Evolutionary conservation across 208 protist species (phyloP).

Genomic region (Wallacemonas sp.): DNA sequence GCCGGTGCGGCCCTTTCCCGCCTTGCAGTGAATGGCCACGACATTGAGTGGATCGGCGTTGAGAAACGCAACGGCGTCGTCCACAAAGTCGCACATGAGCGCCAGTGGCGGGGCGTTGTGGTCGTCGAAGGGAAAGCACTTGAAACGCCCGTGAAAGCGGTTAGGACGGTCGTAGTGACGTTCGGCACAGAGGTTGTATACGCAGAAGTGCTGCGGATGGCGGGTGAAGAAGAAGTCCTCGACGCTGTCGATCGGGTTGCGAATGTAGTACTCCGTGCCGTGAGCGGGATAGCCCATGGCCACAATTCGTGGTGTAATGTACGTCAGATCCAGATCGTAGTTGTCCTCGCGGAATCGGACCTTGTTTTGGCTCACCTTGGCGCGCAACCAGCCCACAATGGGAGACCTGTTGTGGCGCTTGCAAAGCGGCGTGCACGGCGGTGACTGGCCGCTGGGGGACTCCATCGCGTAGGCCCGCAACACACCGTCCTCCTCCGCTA

Average conservation of each 20-base stretch:
- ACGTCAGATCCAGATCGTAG: slow-evolving; percentile 95
- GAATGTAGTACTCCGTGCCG: slow-evolving; percentile 89
- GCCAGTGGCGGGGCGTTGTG: slow-evolving; percentile 92
- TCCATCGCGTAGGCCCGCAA: neutral
- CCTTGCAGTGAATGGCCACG: slow-evolving; percentile 95
- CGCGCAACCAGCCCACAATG: slow-evolving; percentile 45
- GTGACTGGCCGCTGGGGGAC: neutral
- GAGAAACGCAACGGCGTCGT: slow-evolving; percentile 60
- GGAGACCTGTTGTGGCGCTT: slow-evolving; percentile 13
- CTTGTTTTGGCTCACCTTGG: slow-evolving; percentile 92
- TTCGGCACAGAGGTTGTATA: slow-evolving; percentile 94
- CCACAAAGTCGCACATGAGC: slow-evolving; percentile 79
- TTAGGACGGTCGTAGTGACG: slow-evolving; percentile 74
- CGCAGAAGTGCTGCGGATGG: slow-evolving; percentile 88
- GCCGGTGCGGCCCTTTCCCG: slow-evolving; percentile 97
- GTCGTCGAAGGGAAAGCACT: slow-evolving; percentile 93
- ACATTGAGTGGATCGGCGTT: slow-evolving; percentile 71
- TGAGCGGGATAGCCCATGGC: slow-evolving; percentile 94
- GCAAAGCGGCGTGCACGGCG: neutral
- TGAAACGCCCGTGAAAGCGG: slow-evolving; percentile 58
- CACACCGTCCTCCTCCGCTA: neutral
- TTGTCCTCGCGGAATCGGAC: slow-evolving; percentile 79
- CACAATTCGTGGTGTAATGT: slow-evolving; percentile 90
- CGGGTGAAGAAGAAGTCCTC: slow-evolving; percentile 90
- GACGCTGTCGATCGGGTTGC: slow-evolving; percentile 94